These are phyloP conservation scores for Penicillium diatomitis DNA, from an alignment of 495 filamentous ascomycete species.

Conservation along the genomic window DNA sequence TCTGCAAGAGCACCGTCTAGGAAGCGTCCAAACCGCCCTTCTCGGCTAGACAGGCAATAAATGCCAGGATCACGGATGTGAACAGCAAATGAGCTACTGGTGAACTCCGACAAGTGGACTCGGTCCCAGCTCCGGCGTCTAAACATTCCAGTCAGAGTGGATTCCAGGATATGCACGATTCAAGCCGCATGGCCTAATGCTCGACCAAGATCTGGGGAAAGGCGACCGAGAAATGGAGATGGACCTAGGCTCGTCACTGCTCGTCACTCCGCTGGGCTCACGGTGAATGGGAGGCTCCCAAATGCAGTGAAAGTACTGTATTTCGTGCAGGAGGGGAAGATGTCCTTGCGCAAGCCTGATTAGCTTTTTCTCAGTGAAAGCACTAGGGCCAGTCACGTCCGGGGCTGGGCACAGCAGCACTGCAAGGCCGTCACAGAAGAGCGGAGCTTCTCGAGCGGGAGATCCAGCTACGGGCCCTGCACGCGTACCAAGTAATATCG, in stretches of 20 bases:
- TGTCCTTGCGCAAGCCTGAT: no score
- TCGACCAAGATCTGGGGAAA: not conserved
- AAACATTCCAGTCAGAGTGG: constrained; percentile 24
- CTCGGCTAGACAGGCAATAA: constrained; percentile 32
- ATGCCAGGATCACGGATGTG: not conserved
- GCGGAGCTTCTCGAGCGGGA: no score
- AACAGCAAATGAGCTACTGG: constrained; percentile 1
- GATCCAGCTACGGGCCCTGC: no score
- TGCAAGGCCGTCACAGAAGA: no score
- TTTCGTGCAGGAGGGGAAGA: no score
- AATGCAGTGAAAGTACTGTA: no score
- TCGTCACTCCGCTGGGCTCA: not conserved
- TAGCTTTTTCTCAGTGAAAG: no score
- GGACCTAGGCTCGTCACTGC: not conserved
- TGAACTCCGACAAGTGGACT: constrained; percentile 31
- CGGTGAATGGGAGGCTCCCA: no score
- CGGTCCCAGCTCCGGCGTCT: constrained; percentile 26
- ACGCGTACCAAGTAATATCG: no score
- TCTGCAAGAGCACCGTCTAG: constrained; percentile 20
- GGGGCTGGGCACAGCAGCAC: no score
- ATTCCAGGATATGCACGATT: constrained; percentile 16
- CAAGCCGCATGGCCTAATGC: constrained; percentile 6
- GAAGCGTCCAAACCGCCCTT: constrained; percentile 17
- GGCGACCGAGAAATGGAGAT: not conserved
- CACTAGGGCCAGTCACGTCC: no score